A percentile compares a stretch with the other conserved stretches of the same genome.
Evolutionary conservation across 805 yeast genomes (phyloP).

Genomic region (Yarrowia alimentaria): DNA sequence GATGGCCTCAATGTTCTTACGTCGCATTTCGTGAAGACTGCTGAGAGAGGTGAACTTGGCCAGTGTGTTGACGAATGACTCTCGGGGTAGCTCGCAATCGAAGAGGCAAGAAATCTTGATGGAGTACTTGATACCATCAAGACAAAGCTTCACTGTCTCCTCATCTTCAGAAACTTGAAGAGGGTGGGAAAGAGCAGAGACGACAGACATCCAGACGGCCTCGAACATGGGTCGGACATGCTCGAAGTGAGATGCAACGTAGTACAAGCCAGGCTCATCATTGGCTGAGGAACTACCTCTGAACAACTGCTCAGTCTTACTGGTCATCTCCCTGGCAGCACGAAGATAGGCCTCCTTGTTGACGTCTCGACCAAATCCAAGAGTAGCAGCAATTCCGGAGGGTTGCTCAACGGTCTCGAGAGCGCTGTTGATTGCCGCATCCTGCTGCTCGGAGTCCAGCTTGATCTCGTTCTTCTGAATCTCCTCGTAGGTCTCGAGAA

Average conservation of each 20-base stretch:
- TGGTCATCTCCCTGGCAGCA: conserved; percentile 88
- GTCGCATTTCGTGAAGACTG: conserved; percentile 71
- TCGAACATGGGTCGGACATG: conserved; percentile 93
- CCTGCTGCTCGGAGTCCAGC: conserved; percentile 88
- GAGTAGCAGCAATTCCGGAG: conserved; percentile 38
- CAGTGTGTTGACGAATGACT: conserved; percentile 85
- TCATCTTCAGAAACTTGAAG: conserved; percentile 78
- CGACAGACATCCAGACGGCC: conserved; percentile 92
- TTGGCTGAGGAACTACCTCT: conserved; percentile 49
- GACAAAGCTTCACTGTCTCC: conserved; percentile 54
- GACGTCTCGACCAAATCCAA: conserved; percentile 52
- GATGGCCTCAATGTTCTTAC: conserved; percentile 80
- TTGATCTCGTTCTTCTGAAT: conserved; percentile 84
- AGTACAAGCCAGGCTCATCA: conserved; percentile 54
- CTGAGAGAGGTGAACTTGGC: conserved; percentile 81
- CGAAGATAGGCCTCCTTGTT: conserved; percentile 82
- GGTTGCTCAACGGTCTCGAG: conserved; percentile 40
- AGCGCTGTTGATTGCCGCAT: conserved; percentile 75
- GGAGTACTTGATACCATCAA: conserved; percentile 83
- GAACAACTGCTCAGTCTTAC: conserved; percentile 82
- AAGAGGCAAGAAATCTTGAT: conserved; percentile 81
- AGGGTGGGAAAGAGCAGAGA: conserved; percentile 93
- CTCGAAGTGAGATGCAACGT: conserved; percentile 81
- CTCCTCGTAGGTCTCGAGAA: conserved; percentile 70
- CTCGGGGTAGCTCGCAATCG: conserved; percentile 78